Percentiles rank a stretch among this genome's conserved stretches.
Conservation (phyloP, 805 yeast species). For the Metschnikowia proteae region DNA sequence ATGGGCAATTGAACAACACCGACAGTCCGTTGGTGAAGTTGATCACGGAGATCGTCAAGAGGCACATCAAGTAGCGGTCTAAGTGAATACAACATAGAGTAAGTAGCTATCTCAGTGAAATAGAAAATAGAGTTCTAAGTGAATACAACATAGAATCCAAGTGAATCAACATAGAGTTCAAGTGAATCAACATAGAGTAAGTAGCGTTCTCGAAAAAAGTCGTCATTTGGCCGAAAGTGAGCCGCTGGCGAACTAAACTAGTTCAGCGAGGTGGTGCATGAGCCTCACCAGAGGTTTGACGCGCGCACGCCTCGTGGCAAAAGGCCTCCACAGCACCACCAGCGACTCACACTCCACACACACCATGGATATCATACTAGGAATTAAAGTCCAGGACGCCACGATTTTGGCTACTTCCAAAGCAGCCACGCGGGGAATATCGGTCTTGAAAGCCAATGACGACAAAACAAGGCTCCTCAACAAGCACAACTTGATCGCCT, state of each 20-base stretch:
- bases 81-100: not conserved
- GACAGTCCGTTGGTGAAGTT: slow-evolving; percentile 49
- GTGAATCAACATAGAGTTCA: not conserved
- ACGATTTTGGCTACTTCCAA: slow-evolving; percentile 92
- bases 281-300: not conserved
- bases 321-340: not conserved
- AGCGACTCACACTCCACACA: not conserved
- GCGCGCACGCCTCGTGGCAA: slow-evolving; percentile 17
- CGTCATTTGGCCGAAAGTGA: too few relatives aligned
- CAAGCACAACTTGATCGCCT: slow-evolving; percentile 77
- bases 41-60: slow-evolving; percentile 35
- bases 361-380: slow-evolving; percentile 84
- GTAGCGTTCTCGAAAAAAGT: not conserved
- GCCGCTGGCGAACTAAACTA: too few relatives aligned
- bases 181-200: not conserved
- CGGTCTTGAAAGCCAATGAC: slow-evolving; percentile 72
- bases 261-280: too few relatives aligned
- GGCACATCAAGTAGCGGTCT: slow-evolving; percentile 6
- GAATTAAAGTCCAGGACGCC: slow-evolving; percentile 75
- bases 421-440: slow-evolving; percentile 88
- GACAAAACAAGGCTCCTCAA: slow-evolving; percentile 76
- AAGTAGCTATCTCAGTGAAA: not conserved
- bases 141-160: not conserved
- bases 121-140: not conserved
- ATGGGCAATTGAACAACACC: slow-evolving; percentile 48